These are phyloP conservation scores for Thielaviopsis euricoi DNA, from an alignment of 2,329 filamentous ascomycete genomes.

Conservation along the genomic window DNA sequence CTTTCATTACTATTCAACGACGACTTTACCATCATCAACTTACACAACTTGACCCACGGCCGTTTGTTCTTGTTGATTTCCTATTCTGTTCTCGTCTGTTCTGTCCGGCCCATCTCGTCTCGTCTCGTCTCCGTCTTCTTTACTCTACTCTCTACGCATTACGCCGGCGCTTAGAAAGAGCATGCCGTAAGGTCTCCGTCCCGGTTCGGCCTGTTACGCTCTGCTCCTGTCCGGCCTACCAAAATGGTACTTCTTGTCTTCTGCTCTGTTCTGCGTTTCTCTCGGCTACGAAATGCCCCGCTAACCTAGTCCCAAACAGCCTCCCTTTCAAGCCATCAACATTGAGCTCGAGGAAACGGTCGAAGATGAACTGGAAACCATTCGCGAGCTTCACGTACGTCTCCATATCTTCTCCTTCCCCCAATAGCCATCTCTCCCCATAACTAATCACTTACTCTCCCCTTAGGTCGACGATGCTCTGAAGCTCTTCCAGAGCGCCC, in stretches of 20 bases:
- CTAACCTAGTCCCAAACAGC: slow-evolving; percentile 22
- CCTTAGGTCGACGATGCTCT: slow-evolving; percentile 76
- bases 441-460: neutral
- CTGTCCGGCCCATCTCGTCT: too few species aligned
- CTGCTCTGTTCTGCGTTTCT: too few species aligned
- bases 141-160: too few species aligned
- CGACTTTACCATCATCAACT: neutral
- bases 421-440: neutral
- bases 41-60: too few species aligned
- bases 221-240: neutral
- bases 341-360: slow-evolving; percentile 81
- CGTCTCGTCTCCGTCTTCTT: too few species aligned
- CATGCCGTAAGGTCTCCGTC: neutral
- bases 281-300: too few species aligned
- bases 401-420: neutral
- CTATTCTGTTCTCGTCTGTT: too few species aligned
- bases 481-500: slow-evolving; percentile 79
- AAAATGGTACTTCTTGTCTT: neutral
- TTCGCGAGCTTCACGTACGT: slow-evolving; percentile 69
- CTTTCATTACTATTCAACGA: too few species aligned
- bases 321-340: slow-evolving; percentile 75
- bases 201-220: neutral
- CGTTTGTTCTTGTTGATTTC: too few species aligned
- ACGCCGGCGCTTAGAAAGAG: neutral
- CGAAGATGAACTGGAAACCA: slow-evolving; percentile 86